phyloP scores from a whole-genome alignment of 441 rosid genomes.

The Adansonia gregorii region DNA sequence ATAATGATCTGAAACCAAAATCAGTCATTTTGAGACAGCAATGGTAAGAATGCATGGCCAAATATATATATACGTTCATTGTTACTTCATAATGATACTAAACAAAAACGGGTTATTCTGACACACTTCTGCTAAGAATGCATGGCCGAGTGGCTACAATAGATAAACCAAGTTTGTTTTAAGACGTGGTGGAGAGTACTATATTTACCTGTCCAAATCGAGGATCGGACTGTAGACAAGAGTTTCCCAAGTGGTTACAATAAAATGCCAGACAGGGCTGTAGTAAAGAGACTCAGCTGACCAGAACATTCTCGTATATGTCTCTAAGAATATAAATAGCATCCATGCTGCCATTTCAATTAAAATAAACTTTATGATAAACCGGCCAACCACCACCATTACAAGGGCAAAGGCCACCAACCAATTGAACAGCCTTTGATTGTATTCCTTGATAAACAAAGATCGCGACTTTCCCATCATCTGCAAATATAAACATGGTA shows the following conservation, averaged over 20 bases:
- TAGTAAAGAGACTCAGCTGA: slow-evolving; percentile 93
- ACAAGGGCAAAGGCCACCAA: slow-evolving; percentile 91
- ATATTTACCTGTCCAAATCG: slow-evolving; percentile 90
- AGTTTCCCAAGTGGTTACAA: slow-evolving; percentile 88
- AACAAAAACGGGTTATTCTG: background rate
- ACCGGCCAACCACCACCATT: slow-evolving; percentile 94
- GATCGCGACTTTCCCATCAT: slow-evolving; percentile 85
- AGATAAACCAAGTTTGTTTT: background rate
- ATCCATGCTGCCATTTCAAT: slow-evolving; percentile 95
- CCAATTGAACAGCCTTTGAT: slow-evolving; percentile 96
- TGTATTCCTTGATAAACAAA: slow-evolving; percentile 90
- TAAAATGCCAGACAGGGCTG: slow-evolving; percentile 92
- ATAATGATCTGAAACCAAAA: too few relatives aligned
- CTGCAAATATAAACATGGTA: slow-evolving; percentile 49
- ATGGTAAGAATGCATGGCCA: too few relatives aligned
- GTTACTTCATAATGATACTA: too few relatives aligned
- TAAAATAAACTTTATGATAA: slow-evolving; percentile 81
- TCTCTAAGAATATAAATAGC: slow-evolving; percentile 94
- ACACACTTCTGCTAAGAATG: background rate
- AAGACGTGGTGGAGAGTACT: too few relatives aligned
- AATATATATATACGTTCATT: too few relatives aligned
- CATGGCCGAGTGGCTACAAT: too few relatives aligned
- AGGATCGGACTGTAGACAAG: slow-evolving; percentile 91
- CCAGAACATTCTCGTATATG: slow-evolving; percentile 97
- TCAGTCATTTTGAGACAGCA: too few relatives aligned